phyloP scores from a whole-genome alignment of 768 basidiomycete species.

The Pisolithus marmoratus region DNA sequence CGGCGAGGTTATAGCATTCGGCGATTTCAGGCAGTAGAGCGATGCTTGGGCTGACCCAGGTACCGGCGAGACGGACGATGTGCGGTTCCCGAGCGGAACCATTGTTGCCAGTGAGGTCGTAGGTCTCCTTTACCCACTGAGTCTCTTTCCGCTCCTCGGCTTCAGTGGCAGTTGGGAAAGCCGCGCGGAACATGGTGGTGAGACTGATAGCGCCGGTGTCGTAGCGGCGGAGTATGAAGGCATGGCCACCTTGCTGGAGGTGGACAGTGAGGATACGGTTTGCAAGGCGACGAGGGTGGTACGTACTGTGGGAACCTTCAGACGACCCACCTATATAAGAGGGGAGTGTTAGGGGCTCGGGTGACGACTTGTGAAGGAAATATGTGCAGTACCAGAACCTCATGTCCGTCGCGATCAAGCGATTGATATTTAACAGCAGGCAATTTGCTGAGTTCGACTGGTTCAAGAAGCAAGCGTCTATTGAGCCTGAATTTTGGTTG shows the following conservation, averaged over 20 bases:
- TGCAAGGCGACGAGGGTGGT: constrained; percentile 5
- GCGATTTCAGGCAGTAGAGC: constrained; percentile 59
- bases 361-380: constrained; percentile 16
- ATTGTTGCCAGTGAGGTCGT: constrained; percentile 75
- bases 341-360: neutral
- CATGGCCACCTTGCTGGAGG: constrained; percentile 66
- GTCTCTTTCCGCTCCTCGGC: constrained; percentile 74
- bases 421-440: constrained; percentile 90
- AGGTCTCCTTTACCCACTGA: constrained; percentile 76
- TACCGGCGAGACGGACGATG: constrained; percentile 79
- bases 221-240: constrained; percentile 90
- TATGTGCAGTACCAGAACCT: constrained; percentile 58
- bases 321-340: constrained; percentile 63
- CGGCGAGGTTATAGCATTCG: constrained; percentile 54
- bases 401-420: constrained; percentile 78
- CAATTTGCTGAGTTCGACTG: constrained; percentile 41
- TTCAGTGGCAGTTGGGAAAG: constrained; percentile 78
- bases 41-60: constrained; percentile 68
- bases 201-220: constrained; percentile 90
- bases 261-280: constrained; percentile 13
- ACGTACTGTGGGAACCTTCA: constrained; percentile 86
- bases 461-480: neutral
- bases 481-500: no score
- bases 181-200: constrained; percentile 95
- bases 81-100: constrained; percentile 53